phyloP scores from a whole-genome alignment of 2,329 filamentous ascomycete genomes.

The Pyrenochaeta sp. region DNA sequence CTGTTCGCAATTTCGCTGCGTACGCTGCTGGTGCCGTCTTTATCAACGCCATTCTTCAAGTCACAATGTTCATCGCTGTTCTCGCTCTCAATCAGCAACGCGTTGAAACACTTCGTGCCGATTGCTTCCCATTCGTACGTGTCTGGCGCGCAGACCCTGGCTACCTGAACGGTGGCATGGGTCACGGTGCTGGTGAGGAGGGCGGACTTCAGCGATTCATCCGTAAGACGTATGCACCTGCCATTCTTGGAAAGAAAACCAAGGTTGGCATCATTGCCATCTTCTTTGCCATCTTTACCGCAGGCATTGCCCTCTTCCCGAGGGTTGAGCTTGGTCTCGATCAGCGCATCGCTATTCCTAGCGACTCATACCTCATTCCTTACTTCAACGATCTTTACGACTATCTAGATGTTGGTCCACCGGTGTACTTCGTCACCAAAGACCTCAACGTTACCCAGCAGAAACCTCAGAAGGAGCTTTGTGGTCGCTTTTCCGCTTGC shows the following conservation, averaged over 20 bases:
- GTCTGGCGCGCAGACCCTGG: conserved; percentile 77
- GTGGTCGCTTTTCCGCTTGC: conserved; percentile 90
- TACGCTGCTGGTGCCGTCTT: conserved; percentile 96
- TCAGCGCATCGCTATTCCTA: conserved; percentile 92
- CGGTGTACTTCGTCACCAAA: conserved; percentile 93
- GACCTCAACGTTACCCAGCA: conserved; percentile 81
- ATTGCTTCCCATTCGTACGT: conserved; percentile 90
- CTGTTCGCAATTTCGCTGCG: conserved; percentile 94
- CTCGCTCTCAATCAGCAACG: conserved; percentile 89
- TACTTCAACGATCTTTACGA: conserved; percentile 97
- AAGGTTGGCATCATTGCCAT: conserved; percentile 79
- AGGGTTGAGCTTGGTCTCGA: conserved; percentile 87
- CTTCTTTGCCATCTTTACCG: conserved; percentile 88
- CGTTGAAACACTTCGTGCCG: conserved; percentile 86
- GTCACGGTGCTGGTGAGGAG: conserved; percentile 82
- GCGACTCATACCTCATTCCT: conserved; percentile 91
- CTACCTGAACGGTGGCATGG: conserved; percentile 68
- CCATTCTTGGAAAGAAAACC: conserved; percentile 78
- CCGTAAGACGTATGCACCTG: conserved; percentile 85
- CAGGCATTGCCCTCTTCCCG: conserved; percentile 83
- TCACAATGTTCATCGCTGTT: conserved; percentile 96
- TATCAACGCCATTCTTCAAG: conserved; percentile 95
- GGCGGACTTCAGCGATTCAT: conserved; percentile 86
- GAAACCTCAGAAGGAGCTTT: conserved; percentile 82
- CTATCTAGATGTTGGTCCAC: conserved; percentile 90